Evolutionary conservation across 2,329 filamentous ascomycete genomes (phyloP), one percentile per base, ranked within the genome.

Genomic region (Phaeoacremonium minimum): DNA sequence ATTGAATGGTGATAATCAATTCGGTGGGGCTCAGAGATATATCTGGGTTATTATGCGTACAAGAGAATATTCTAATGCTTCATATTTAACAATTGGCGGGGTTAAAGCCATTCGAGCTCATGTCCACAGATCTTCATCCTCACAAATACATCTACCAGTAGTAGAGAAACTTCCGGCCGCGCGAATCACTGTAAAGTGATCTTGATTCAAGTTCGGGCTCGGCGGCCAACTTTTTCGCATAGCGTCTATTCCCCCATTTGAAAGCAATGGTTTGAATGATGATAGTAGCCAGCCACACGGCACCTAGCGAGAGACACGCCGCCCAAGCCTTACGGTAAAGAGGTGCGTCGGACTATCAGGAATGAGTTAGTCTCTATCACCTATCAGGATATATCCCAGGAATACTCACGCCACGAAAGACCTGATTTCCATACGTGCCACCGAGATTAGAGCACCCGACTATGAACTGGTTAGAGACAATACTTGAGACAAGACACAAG

Each of bases 351-450:
- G n/a, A 20, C 33, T 36, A 20, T 36, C 15, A 36, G 28, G 28
- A 26, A 14, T 12, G 33, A 11, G 28, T 20, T 36, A 14, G 30
- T 20, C 28, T 35, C 18, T 20, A 35, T 28, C 18, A 5, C 15
- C 22, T 20, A 11, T 35, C 32, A n/a, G 32, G 16, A n/a, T 28
- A 30, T 13, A 29, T 30, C 13, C 11, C n/a, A 8, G 14, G 18
- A 20, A 22, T 18, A 40, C 44, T 38, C 43, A 48, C 46, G 31
- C 44, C 46, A 40, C 46, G 29, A 19, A 48, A 48, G 6, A 48
- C 44, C 32, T 48, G 44, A 15, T 46, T 48, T n/a, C 46, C 46
- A 30, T 46, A 48, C 19, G 46, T 48, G 13, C 44, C 46, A 18
- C 46, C 46, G 6, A 46, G 17, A 15, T 48, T 48, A 12, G 46